Base-by-base conservation (phyloP, 495 filamentous ascomycete genomes). In the Hypoxylon fragiforme region DNA sequence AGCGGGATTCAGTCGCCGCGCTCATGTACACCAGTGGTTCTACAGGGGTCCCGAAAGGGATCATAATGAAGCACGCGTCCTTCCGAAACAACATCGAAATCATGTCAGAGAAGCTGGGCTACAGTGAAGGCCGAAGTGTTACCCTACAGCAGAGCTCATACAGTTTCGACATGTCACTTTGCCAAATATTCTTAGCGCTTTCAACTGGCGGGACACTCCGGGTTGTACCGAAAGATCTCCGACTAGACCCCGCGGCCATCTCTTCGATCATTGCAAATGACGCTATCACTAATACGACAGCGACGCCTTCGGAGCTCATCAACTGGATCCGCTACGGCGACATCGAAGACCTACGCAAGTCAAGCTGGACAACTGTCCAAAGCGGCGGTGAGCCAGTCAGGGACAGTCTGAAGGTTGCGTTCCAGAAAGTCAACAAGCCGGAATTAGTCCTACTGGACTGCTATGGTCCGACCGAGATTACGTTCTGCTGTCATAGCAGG, bases 21-120 rank as follows among this genome's bases (percentile, higher is more conserved):
- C 56, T 76, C 8, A 50, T 80, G 0, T 80, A 72, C 37, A 77
- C 77, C 1, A 77, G 74, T 42, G 75, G 77, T 8, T 73, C 74
- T 3, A 75, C 74, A 0, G 77, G 77, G n/a, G 42, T 34, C 0
- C 75, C 77, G 1, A 78, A 78, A 47, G 77, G 74, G 3, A 66
- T 78, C 9, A 22, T 70, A 0, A 51, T 77, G n/a, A 57, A 34
- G 0, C 68, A 73, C 49, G 11, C 14, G 1, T 35, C 44, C 41
- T 6, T 73, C 2, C 30, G 39, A 2, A 60, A 54, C 41, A 42
- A 63, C 12, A 3, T 34, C 31, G 31, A 13, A 55, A 60, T 20
- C 55, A 50, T 26, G 47, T 34, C 0, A 52, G 6, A n/a, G 20
- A 49, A n/a, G 0, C 18, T 44, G 16, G 15, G 13, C 18, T 43